Evolutionary conservation across 441 rosid genomes (phyloP), one percentile per base, ranked within the genome.

Genomic region (Cnidoscolus chayamansa): DNA sequence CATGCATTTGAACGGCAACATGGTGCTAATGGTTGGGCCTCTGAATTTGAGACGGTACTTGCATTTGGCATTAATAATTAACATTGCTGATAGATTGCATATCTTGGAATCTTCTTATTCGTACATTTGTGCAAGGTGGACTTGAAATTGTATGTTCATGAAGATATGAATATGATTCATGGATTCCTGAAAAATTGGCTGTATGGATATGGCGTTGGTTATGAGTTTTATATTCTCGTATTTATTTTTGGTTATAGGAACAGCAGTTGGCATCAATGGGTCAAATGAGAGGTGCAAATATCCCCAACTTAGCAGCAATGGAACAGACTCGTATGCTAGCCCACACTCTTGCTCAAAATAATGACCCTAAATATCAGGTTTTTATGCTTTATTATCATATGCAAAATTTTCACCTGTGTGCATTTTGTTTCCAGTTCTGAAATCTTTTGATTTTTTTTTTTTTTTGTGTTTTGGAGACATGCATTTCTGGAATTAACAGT

Each of bases 281-380:
- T 81, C 90, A 82, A 79, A 84, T 86, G 88, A 79, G 94, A 81
- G 89, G 89, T 65, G 82, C 80, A 71, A 82, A 85, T 62, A 74
- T 84, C 66, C 79, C 89, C 74, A 88, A 78, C 81, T 73, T 86
- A 71, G 97, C 95, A 71, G 95, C 98, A 70, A 91, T 89, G 93
- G 96, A 95, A 93, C 99, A 95, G 86, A 92, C 92, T 76, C 98
- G 92, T 51, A 84, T 87, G 91, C 98, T 95, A 72, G 98, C 98
- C 1, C 91, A 90, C 76, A 95, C 97, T 17, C 82, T 95, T 75
- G 87, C 96, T 73, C 97, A 88, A 82, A 92, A 93, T 70, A 79
- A 83, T 73, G 93, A 93, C 71, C 99, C 98, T 3, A 95, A 95
- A 81, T 95, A 91, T 87, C 99, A 95, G 97, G 99, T 95, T 79